phyloP scores from a whole-genome alignment of 1,284 basidiomycete species.

The Cryptococcus depauperatus region DNA sequence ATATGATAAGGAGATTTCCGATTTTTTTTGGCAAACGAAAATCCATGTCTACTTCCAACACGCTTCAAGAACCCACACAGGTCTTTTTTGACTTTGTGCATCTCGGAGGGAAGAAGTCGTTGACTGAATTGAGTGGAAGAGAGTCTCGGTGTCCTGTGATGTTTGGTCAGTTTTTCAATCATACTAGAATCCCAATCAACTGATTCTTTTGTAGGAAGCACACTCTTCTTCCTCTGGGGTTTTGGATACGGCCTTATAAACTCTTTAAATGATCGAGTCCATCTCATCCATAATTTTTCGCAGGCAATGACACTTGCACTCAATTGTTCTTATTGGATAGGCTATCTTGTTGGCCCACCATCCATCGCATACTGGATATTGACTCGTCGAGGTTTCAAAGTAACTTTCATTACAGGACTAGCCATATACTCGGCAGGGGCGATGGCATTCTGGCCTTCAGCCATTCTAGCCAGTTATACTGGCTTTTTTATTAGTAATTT shows the following conservation, averaged over 20 bases:
- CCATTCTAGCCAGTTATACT: constrained; percentile 34
- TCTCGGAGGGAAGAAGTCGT: constrained; percentile 33
- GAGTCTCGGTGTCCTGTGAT: constrained; percentile 42
- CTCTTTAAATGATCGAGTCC: constrained; percentile 35
- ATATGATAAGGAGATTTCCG: background rate
- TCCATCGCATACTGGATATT: constrained; percentile 34
- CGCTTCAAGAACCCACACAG: constrained; percentile 27
- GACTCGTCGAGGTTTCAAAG: constrained; percentile 37
- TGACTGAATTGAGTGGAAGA: constrained; percentile 31
- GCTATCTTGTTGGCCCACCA: constrained; percentile 34
- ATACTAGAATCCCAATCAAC: background rate
- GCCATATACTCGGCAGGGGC: constrained; percentile 37
- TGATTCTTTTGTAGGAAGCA: constrained; percentile 21
- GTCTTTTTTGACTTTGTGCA: constrained; percentile 43
- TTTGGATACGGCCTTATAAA: constrained; percentile 42
- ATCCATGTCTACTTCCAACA: background rate
- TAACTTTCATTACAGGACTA: constrained; percentile 42
- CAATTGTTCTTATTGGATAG: constrained; percentile 40
- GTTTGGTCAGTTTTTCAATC: constrained; percentile 22
- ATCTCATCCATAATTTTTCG: constrained; percentile 24
- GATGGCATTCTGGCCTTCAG: constrained; percentile 44
- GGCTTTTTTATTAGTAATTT: constrained; percentile 44
- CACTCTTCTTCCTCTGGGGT: constrained; percentile 43
- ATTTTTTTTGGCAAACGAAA: background rate
- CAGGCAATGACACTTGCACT: constrained; percentile 25